Evolutionary conservation across 345 rosid species (phyloP), one percentile per base, ranked within the genome.

Genomic region (Citrus glauca): DNA sequence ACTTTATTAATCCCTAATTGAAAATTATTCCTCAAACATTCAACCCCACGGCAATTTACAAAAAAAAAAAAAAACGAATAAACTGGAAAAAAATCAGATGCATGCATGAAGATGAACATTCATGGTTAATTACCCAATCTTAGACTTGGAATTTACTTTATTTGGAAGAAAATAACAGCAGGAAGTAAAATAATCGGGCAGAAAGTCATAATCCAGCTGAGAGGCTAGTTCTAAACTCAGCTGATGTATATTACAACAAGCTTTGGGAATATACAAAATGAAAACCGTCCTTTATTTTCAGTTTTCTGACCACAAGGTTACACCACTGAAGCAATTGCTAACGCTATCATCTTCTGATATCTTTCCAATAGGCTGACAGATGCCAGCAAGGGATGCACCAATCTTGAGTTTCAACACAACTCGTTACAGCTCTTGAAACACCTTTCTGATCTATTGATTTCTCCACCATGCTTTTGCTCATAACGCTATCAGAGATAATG

Each of bases 241-340:
- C 59, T 40, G n/a, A 27, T 19, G 30, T 13, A 30, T 28, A 32
- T 63, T 63, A 30, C 45, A 50, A 19, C 30, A 20, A 62, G 19
- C 24, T 75, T 64, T 32, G 33, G 7, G 61, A 75, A 66, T 65
- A 76, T 53, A 66, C 72, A 75, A 32, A 33, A 50, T n/a, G 27
- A 65, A 22, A 20, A 48, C 8, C 6, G 3, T 28, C 27, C 32
- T 74, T 20, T 59, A 8, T 73, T 73, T 60, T 38, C 60, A 28
- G 40, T 45, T 74, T 61, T 45, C 27, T 19, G 69, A 20, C 27
- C 16, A 13, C 33, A 42, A 27, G 69, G 22, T 42, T 28, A 74
- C 60, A 66, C 53, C 62, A 62, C 28, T 13, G 69, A 74, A 25
- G 27, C 59, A 61, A 27, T 42, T 45, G 56, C 56, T 61, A 3